These are phyloP conservation scores for Xanthoconium purpureum DNA, from an alignment of 768 basidiomycete genomes.

Conservation along the genomic window DNA sequence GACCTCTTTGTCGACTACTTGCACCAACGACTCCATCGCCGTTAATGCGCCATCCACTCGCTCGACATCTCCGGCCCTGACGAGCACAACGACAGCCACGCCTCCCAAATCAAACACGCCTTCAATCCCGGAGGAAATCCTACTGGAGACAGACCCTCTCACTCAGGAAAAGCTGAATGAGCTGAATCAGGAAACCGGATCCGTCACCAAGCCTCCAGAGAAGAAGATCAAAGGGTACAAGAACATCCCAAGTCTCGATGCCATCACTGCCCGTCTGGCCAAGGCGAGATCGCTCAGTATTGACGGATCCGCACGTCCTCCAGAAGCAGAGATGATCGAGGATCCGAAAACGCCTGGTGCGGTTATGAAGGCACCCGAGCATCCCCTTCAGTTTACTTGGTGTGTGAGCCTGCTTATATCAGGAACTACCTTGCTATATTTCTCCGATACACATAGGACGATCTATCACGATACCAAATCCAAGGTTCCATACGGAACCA, in stretches of 20 bases:
- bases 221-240: slow-evolving; percentile 66
- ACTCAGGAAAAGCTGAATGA: slow-evolving; percentile 66
- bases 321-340: slow-evolving; percentile 75
- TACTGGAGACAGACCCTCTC: slow-evolving; percentile 42
- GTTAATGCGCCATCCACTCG: slow-evolving; percentile 69
- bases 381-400: slow-evolving; percentile 84
- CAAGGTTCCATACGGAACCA: slow-evolving; percentile 44
- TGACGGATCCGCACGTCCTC: slow-evolving; percentile 63
- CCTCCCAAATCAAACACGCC: slow-evolving; percentile 41
- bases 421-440: neutral
- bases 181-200: slow-evolving; percentile 52
- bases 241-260: slow-evolving; percentile 83
- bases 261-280: slow-evolving; percentile 76
- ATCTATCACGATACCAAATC: slow-evolving; percentile 87
- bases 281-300: slow-evolving; percentile 61
- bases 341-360: slow-evolving; percentile 81
- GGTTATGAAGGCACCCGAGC: slow-evolving; percentile 66
- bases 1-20: slow-evolving; percentile 49
- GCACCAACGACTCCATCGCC: slow-evolving; percentile 55
- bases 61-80: slow-evolving; percentile 60
- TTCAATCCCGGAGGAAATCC: slow-evolving; percentile 36
- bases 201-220: slow-evolving; percentile 28
- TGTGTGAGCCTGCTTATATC: slow-evolving; percentile 30
- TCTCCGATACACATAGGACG: slow-evolving; percentile 53
- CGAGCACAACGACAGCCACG: slow-evolving; percentile 42